A percentile compares a stretch with the other conserved stretches of the same genome.
These are phyloP conservation scores for Salix caprea DNA, from an alignment of 345 rosid genomes.

Conservation along the genomic window DNA sequence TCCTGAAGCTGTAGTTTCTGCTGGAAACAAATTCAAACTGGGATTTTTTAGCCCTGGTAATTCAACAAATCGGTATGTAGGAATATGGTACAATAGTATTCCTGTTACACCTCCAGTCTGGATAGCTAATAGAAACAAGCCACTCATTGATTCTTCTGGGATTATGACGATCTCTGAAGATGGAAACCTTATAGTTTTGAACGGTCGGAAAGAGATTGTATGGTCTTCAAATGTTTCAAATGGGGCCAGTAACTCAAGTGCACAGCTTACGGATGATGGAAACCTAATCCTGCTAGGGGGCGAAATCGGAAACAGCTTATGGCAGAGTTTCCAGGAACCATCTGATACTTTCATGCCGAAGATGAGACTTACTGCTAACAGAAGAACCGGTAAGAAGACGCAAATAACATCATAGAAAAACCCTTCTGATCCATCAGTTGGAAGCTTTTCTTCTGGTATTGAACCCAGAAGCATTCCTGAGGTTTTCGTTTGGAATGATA, in stretches of 20 bases:
- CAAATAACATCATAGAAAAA: constrained; percentile 49
- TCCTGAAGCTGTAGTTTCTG: too few species aligned
- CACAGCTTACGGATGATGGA: constrained; percentile 45
- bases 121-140: constrained; percentile 14
- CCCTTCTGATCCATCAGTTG: constrained; percentile 49
- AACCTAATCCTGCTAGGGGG: constrained; percentile 39
- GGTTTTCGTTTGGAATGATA: constrained; percentile 39
- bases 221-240: constrained; percentile 51
- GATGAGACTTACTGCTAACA: constrained; percentile 34
- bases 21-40: too few species aligned
- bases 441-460: constrained; percentile 38
- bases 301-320: constrained; percentile 18
- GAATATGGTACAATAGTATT: constrained; percentile 9
- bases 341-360: constrained; percentile 23
- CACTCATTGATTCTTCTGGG: constrained; percentile 31
- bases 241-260: constrained; percentile 21
- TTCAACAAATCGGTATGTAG: constrained; percentile 1
- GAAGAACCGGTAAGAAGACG: constrained; percentile 23
- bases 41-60: constrained; percentile 10
- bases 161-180: constrained; percentile 14
- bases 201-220: constrained; percentile 28
- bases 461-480: constrained; percentile 29
- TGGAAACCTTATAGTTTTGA: constrained; percentile 42
- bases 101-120: not conserved
- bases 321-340: constrained; percentile 63